phyloP scores from a whole-genome alignment of 345 rosid genomes.

The Geranium brycei region DNA sequence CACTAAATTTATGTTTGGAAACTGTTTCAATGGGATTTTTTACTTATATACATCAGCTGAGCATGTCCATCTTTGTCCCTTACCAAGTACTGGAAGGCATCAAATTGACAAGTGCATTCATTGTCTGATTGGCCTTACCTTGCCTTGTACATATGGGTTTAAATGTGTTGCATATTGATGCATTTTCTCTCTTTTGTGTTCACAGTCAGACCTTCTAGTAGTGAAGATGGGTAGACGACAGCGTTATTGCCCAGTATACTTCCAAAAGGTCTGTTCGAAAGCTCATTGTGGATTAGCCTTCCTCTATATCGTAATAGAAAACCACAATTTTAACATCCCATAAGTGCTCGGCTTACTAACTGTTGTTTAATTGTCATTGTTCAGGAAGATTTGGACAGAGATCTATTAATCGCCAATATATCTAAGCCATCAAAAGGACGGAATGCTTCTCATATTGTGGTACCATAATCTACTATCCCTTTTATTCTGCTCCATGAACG shows the following conservation, averaged over 20 bases:
- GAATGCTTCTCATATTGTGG: slow-evolving; percentile 68
- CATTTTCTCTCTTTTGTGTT: slow-evolving; percentile 7
- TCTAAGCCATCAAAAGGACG: slow-evolving; percentile 56
- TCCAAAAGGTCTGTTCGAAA: slow-evolving; percentile 60
- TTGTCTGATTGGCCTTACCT: background rate
- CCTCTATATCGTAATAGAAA: background rate
- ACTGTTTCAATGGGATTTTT: background rate
- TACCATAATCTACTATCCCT: slow-evolving; percentile 14
- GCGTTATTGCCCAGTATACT: slow-evolving; percentile 84
- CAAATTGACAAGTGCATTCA: background rate
- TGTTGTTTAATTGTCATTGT: slow-evolving; percentile 7
- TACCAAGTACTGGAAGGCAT: background rate
- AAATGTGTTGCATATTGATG: background rate
- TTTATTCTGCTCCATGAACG: slow-evolving; percentile 4
- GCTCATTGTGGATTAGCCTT: background rate
- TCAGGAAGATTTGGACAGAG: slow-evolving; percentile 85
- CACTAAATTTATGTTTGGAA: background rate
- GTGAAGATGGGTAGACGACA: slow-evolving; percentile 56
- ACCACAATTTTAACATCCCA: background rate
- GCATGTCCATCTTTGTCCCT: background rate
- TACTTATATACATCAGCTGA: background rate
- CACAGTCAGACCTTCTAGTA: slow-evolving; percentile 86
- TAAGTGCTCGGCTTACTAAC: background rate
- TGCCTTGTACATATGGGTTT: background rate
- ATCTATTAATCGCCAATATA: slow-evolving; percentile 40